These are phyloP conservation scores for Trypanosoma avium DNA, from an alignment of 208 protist species.

Conservation along the genomic window DNA sequence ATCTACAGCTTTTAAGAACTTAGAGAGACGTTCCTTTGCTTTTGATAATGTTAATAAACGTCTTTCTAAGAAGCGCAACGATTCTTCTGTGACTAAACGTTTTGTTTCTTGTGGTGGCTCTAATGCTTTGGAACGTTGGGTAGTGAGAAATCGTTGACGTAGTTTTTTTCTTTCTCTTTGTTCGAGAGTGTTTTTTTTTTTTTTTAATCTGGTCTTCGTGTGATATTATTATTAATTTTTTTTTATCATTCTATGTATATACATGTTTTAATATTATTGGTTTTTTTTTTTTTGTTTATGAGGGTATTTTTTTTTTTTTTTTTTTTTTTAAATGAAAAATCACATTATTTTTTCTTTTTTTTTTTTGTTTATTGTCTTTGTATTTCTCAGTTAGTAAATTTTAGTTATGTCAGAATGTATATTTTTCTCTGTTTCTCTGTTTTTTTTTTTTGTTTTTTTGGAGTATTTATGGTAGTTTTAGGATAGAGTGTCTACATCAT, in stretches of 20 bases:
- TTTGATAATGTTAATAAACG: no score
- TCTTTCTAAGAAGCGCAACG: no score
- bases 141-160: constrained; percentile 37
- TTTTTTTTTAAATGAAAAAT: constrained; percentile 24
- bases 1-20: background rate
- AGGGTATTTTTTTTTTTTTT: constrained; percentile 13
- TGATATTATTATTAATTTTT: no score
- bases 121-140: constrained; percentile 45
- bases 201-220: constrained; percentile 10
- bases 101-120: background rate
- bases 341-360: background rate
- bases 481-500: background rate
- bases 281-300: constrained; percentile 1
- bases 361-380: background rate
- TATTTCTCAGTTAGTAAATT: no score
- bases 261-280: constrained; percentile 8
- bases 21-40: constrained; percentile 7
- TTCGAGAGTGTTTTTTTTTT: constrained; percentile 11
- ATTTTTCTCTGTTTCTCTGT: constrained; percentile 10
- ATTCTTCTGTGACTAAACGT: no score
- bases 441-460: no score
- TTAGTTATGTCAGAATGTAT: no score
- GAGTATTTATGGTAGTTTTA: background rate
- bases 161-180: background rate
- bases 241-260: no score